Base-by-base conservation (phyloP, 805 yeast species). In the Deakozyma indianensis region DNA sequence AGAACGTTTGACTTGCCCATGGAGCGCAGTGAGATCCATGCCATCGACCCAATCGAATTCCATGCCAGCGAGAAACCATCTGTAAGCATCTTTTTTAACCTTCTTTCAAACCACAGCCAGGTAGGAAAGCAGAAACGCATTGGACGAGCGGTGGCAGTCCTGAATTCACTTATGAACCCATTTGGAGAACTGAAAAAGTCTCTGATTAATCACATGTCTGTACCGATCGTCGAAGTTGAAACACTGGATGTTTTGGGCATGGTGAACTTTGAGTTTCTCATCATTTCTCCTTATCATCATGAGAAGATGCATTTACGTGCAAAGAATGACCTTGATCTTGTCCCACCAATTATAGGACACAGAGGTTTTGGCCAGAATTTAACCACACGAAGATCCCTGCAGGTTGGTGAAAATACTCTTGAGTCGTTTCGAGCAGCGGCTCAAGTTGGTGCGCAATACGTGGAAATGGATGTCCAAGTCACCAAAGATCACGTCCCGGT, bases 351-450 rank as follows among this genome's bases (percentile, higher is more conserved):
- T 20, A 32, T 32, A 5, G 38, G 38, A 9, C 38, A 32, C 16
- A 32, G 38, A 32, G 38, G 38, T 4, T 32, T 32, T 32, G 38
- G 38, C 38, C 38, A 32, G 16, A 32, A 32, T 32, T n/a, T 32
- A 20, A 32, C 38, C 11, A 32, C 38, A 14, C 38, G 38, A 14
- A 32, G 16, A n/a, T 32, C 38, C 4, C 38, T 32, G 7, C 38
- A 32, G 18, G 38, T 32, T 32, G 38, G 38, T 32, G 38, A 32
- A n/a, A 32, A 32, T n/a, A 32, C 38, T 7, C 38, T 32, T 32
- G 38, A 32, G 18, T 32, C 38, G 9, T 32, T 32, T n/a, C 11
- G 38, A 9, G 38, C 38, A 9, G 38, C 38, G 4, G 38, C 38
- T 7, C 38, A 32, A 5, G 38, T 32, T 7, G 38, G 38, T 7